Evolutionary conservation across 2,329 filamentous ascomycete species (phyloP), one percentile per base, ranked within the genome.

Genomic region (Hymenotorrendiella dingleyae): DNA sequence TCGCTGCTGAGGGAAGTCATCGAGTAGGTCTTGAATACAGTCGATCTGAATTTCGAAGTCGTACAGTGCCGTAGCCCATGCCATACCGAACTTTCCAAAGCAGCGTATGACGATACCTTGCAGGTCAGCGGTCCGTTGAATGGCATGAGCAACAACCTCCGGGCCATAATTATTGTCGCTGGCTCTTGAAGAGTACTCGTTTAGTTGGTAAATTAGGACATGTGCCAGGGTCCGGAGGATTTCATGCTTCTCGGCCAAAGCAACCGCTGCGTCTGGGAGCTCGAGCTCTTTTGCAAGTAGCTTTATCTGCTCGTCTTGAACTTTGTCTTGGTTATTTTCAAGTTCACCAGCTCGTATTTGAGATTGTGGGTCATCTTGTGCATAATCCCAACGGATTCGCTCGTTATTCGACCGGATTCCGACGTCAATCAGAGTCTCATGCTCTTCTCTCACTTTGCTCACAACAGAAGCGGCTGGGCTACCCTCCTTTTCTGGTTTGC

Each of bases 11-110:
- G 80, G 67, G 20, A 82, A 71, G 46, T 86, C 86, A 54, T 81
- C 74, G 40, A 98, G 72, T 21, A 96, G 71, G 2, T 76, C 72
- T 52, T 80, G 72, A 32, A 86, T 72, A 34, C 84, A 76, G 42
- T 78, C 76, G 54, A 77, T 74, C 24, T 76, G 71, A 40, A 96
- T 82, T 42, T 91, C 73, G 49, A 83, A 82, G 44, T 86, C 78
- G 62, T 94, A 97, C 48, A 88, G 85, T 0, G 87, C 84, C 54
- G 82, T 81, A 4, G 73, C 72, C 72, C 72, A 77, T 14, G 55
- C 51, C 36, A 67, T 64, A 6, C 71, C 72, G 49, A 73, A 76
- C 43, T 62, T 68, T 17, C 65, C 60, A 49, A 75, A 77, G 47
- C 72, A 74, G 10, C 57, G 57, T 11, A 67, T 40, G 17, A 57